Percentiles rank a stretch among this genome's conserved stretches.
These are phyloP conservation scores for Garcia nutans DNA, from an alignment of 345 rosid genomes.

Conservation along the genomic window DNA sequence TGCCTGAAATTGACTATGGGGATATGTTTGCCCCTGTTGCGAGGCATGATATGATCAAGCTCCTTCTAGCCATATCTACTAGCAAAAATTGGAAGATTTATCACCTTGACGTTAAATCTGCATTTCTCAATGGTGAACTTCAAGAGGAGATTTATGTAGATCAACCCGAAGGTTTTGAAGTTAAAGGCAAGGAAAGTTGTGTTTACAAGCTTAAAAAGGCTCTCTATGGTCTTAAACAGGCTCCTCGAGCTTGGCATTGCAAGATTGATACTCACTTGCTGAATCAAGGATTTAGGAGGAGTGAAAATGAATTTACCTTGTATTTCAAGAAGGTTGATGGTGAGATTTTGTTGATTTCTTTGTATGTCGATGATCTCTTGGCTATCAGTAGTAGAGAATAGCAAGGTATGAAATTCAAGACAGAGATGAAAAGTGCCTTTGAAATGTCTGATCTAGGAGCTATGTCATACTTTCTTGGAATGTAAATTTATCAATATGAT, in stretches of 20 bases:
- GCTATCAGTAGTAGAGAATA: neutral
- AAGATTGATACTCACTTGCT: neutral
- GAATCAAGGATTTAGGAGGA: neutral
- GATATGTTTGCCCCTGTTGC: neutral
- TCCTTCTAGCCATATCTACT: neutral
- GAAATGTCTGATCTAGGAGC: neutral
- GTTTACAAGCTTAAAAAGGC: neutral
- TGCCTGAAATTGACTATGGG: neutral
- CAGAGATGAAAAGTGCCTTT: neutral
- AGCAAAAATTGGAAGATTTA: neutral
- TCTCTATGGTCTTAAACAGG: neutral
- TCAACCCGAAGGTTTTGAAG: neutral
- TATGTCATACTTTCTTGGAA: neutral
- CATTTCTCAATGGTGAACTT: neutral
- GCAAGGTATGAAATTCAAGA: neutral
- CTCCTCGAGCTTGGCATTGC: neutral
- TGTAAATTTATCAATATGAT: neutral
- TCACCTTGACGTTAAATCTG: neutral
- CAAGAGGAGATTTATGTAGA: neutral
- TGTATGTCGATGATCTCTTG: neutral
- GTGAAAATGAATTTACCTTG: neutral
- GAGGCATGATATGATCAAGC: neutral
- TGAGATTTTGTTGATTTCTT: neutral
- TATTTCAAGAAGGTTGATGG: neutral
- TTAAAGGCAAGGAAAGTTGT: neutral